Evolutionary conservation across 331 rosid genomes (phyloP), one percentile per base, ranked within the genome.

Genomic region (Ulmus americana): DNA sequence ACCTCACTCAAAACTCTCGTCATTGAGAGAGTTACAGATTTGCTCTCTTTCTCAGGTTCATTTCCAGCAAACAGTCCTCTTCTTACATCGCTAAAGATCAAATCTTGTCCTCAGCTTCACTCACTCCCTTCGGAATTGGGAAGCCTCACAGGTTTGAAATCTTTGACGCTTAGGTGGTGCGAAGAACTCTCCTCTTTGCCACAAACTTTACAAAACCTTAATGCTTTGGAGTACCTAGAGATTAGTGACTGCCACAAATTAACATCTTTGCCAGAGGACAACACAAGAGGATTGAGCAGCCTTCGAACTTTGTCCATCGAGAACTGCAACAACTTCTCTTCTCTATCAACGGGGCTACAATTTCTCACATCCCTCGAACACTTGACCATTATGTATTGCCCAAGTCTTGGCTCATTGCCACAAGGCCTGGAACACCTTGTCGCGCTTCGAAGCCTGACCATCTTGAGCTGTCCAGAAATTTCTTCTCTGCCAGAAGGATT

Each of bases 401-500:
- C 67, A 6, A 6, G 3, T 13, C 10, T 62, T 20, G 20, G 20
- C 5, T 16, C 22, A 11, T 28, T 62, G 4, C 67, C 67, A 20
- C 2, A 18, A 3, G 52, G 43, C 8, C 3, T 62, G 5, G 41
- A n/a, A 4, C 13, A 28, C 11, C 76, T 70, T 2, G 40, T 41
- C 12, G 16, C 57, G 8, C 76, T 70, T 15, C 45, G 41, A 57
- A 75, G 71, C 59, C 12, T 64, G 39, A 39, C 6, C 41, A 75
- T 75, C 48, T 2, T 75, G 11, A 2, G n/a, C 14, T 64, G 68
- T 64, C 60, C 59, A 4, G 16, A 14, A 50, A n/a, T 69, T 0
- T 41, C 7, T n/a, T 20, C 51, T 35, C 63, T 75, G 43, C 79
- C 68, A 0, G 72, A 51, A 39, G 70, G 63, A 11, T n/a, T 70